Evolutionary conservation across 2,329 filamentous ascomycete genomes (phyloP).

Genomic region (Juglanconis juglandina): DNA sequence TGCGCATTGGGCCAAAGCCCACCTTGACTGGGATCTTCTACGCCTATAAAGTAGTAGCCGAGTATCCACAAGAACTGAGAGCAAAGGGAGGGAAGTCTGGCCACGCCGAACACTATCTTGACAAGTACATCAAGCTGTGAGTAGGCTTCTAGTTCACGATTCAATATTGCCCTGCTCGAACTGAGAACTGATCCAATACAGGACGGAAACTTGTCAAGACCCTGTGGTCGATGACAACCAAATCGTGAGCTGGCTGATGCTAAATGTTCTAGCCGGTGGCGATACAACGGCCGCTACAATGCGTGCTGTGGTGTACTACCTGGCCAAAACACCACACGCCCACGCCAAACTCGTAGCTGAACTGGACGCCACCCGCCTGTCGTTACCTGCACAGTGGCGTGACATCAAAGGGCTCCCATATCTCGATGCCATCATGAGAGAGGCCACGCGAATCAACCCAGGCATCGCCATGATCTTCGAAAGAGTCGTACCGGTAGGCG

Average conservation of each 20-base stretch:
- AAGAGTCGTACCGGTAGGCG: slow-evolving; percentile 5
- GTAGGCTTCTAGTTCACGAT: not conserved
- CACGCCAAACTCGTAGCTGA: not conserved
- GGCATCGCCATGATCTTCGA: slow-evolving; percentile 28
- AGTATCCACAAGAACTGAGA: not conserved
- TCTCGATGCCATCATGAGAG: slow-evolving; percentile 36
- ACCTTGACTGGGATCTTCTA: slow-evolving; percentile 1
- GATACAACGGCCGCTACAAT: slow-evolving; percentile 35
- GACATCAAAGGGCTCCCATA: slow-evolving; percentile 27
- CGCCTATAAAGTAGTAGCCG: slow-evolving; percentile 1
- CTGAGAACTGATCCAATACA: not conserved
- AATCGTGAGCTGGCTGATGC: slow-evolving; percentile 32
- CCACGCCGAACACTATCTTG: not conserved
- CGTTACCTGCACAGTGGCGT: not conserved
- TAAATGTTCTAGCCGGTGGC: slow-evolving; percentile 34
- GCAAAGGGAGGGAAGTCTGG: not conserved
- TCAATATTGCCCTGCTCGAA: too few relatives aligned
- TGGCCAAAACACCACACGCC: slow-evolving; percentile 1
- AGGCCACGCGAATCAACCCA: slow-evolving; percentile 39
- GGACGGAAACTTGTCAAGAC: not conserved
- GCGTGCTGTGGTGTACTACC: slow-evolving; percentile 34
- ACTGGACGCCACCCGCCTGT: not conserved
- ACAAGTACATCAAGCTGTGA: slow-evolving; percentile 1
- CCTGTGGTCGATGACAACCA: slow-evolving; percentile 32
- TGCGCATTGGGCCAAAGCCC: slow-evolving; percentile 22